A percentile compares a stretch with the other conserved stretches of the same genome.
These are phyloP conservation scores for Zygosaccharomyces gambellarensis DNA, from an alignment of 805 yeast species.

Conservation along the genomic window DNA sequence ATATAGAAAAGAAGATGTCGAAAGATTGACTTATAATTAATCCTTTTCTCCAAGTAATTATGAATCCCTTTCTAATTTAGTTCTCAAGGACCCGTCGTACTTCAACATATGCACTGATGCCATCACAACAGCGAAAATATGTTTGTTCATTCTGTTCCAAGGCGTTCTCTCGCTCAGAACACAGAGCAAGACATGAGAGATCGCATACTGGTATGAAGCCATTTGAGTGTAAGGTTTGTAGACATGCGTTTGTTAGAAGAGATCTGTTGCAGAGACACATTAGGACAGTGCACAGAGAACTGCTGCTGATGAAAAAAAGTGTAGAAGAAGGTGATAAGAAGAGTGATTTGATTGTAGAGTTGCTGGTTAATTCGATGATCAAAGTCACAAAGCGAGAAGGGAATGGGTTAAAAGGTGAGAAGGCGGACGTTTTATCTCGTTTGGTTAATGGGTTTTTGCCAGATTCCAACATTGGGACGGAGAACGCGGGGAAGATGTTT, in stretches of 20 bases:
- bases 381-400: constrained; percentile 7
- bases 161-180: constrained; percentile 75
- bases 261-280: constrained; percentile 74
- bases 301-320: constrained; percentile 29
- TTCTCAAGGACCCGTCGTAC: no score
- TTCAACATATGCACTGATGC: background rate
- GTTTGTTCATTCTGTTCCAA: constrained; percentile 76
- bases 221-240: constrained; percentile 65
- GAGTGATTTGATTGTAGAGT: constrained; percentile 12
- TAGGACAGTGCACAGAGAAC: constrained; percentile 61
- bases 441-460: constrained; percentile 3
- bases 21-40: background rate
- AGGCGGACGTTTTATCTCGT: background rate
- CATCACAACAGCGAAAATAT: constrained; percentile 50
- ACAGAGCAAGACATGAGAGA: constrained; percentile 70
- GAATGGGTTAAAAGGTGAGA: background rate
- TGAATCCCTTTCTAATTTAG: background rate
- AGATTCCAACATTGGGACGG: background rate
- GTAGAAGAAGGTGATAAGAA: constrained; percentile 17
- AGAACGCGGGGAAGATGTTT: background rate
- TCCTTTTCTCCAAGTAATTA: background rate
- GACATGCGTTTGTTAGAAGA: constrained; percentile 69
- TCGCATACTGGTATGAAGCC: constrained; percentile 80
- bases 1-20: background rate
- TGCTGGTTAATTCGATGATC: constrained; percentile 21